Base-by-base conservation (phyloP, 2,329 filamentous ascomycete genomes). In the Emericellopsis atlantica region DNA sequence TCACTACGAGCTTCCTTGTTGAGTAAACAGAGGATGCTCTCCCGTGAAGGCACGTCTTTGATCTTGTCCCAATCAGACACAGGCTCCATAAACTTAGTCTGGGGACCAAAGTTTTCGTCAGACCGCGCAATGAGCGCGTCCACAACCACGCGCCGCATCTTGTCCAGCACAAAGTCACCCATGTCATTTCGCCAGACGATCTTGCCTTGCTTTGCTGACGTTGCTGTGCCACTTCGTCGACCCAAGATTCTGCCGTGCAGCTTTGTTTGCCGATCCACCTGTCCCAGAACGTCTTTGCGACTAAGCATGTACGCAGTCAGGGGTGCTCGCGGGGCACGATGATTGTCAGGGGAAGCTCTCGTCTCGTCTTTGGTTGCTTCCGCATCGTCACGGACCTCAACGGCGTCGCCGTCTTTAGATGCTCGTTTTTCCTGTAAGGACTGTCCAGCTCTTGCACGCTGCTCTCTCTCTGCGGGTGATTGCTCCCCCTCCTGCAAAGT, bases 171-270 rank as follows among this genome's bases (percentile, higher is more conserved):
- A 22, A 72, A 60, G 0, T 60, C 54, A 29, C 68, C 62, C 75
- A 81, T 82, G 47, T 79, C 74, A 5, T 57, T 33, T 24, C 75
- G 67, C 49, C 54, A 60, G 16, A 58, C 38, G n/a, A 24, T 40
- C 23, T 39, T 39, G 10, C 39, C 36, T 2, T 38, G 22, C 4
- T 50, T 35, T 6, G 46, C 34, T 2, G 40, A 32, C 10, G 46
- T 35, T 4, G 52, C 48, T 49, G 58, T 55, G 14, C 60, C 60
- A 11, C 41, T 48, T 7, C 56, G 52, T 14, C 40, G 15, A 1
- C 42, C 43, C 2, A 48, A 29, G 14, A 61, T 35, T 31, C 35
- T 42, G n/a, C 14, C 40, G 36, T 8, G 32, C 12, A 10, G 12
- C 6, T 23, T 46, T 43, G 46, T 12, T 43, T 45, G 3, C 40